phyloP scores from a whole-genome alignment of 2,329 filamentous ascomycete genomes.

The Grosmannia huntii region DNA sequence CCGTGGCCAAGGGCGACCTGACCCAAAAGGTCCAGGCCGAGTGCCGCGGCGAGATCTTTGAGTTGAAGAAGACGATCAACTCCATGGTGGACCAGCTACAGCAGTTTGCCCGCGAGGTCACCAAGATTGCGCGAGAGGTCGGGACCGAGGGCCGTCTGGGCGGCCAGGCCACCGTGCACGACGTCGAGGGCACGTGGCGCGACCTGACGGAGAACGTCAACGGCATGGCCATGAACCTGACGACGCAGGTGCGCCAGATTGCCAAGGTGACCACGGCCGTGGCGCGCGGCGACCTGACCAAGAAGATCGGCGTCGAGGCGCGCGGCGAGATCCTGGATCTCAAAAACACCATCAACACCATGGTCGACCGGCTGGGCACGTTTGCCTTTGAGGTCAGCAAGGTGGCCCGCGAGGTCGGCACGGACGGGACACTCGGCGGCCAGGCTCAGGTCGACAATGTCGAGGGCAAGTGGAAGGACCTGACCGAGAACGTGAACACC shows the following conservation, averaged over 20 bases:
- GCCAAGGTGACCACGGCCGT: conserved; percentile 94
- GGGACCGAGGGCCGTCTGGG: conserved; percentile 90
- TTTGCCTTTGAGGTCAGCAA: conserved; percentile 96
- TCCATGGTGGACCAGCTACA: conserved; percentile 98
- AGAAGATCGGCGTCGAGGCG: conserved; percentile 90
- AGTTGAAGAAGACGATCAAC: conserved; percentile 97
- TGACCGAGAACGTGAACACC: conserved; percentile 81
- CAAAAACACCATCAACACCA: conserved; percentile 96
- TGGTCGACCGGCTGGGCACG: conserved; percentile 93
- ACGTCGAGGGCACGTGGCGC: conserved; percentile 94
- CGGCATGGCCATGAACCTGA: conserved; percentile 96
- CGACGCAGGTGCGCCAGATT: conserved; percentile 94
- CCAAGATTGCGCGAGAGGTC: conserved; percentile 90
- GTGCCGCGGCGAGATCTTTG: conserved; percentile 81
- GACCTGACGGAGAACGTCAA: conserved; percentile 94
- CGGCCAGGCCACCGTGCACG: conserved; percentile 89
- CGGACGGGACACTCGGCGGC: conserved; percentile 84
- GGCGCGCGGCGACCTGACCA: conserved; percentile 82
- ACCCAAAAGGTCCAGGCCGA: conserved; percentile 94
- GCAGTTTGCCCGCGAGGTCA: conserved; percentile 94
- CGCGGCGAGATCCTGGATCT: conserved; percentile 89
- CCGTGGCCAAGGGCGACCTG: conserved; percentile 71
- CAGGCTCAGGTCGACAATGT: conserved; percentile 91
- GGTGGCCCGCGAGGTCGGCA: conserved; percentile 89
- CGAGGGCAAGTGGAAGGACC: conserved; percentile 94